A percentile compares a stretch with the other conserved stretches of the same genome.
These are phyloP conservation scores for Entomortierella beljakovae DNA, from an alignment of 192 early-diverging fungal genomes.

Conservation along the genomic window DNA sequence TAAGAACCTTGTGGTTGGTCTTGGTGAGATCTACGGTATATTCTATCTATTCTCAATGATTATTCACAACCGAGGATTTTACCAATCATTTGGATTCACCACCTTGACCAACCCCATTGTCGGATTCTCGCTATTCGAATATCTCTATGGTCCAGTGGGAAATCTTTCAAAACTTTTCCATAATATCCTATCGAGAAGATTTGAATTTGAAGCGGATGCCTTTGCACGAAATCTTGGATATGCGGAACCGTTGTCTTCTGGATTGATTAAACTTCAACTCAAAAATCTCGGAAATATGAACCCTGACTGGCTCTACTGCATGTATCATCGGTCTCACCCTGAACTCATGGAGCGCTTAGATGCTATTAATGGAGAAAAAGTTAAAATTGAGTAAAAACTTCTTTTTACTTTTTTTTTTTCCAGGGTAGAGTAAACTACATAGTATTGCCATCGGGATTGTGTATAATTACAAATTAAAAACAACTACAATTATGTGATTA, in stretches of 20 bases:
- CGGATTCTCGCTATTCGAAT: conserved; percentile 93
- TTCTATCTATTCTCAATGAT: conserved; percentile 83
- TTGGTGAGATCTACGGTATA: conserved; percentile 79
- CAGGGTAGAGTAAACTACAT: too few relatives aligned
- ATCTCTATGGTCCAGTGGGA: conserved; percentile 84
- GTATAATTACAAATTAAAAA: too few relatives aligned
- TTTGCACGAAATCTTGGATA: conserved; percentile 90
- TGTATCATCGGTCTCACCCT: conserved; percentile 94
- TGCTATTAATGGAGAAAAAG: conserved; percentile 51
- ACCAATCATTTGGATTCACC: conserved; percentile 87
- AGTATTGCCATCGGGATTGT: too few relatives aligned
- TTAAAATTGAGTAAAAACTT: conserved; percentile 27
- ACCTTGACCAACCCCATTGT: conserved; percentile 77
- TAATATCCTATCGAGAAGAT: conserved; percentile 83
- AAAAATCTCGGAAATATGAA: conserved; percentile 92
- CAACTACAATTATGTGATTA: too few relatives aligned
- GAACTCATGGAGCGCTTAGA: conserved; percentile 89
- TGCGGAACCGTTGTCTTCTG: conserved; percentile 74
- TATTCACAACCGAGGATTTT: conserved; percentile 80
- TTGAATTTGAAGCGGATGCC: conserved; percentile 95
- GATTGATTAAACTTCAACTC: conserved; percentile 89
- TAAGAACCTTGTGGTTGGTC: conserved; percentile 75
- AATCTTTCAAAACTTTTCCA: conserved; percentile 76
- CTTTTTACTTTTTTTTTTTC: too few relatives aligned
- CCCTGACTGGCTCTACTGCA: conserved; percentile 86